phyloP scores from a whole-genome alignment of 192 early-diverging fungal species.

The Borealophlyctis nickersoniae region DNA sequence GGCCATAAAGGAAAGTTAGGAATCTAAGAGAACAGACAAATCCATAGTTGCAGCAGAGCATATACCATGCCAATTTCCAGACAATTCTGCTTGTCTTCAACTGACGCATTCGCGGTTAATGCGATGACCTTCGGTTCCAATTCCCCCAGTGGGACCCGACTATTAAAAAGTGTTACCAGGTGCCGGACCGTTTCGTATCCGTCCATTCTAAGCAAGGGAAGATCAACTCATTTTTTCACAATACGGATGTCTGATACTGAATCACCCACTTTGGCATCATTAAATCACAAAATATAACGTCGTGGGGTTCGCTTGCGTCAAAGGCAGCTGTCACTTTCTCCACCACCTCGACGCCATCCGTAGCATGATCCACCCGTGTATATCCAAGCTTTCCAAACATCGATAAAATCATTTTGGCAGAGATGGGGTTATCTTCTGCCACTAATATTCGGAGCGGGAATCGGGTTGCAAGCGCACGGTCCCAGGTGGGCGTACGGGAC shows the following conservation, averaged over 20 bases:
- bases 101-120: conserved; percentile 15
- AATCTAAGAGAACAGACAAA: too few species aligned
- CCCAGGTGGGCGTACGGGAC: background rate
- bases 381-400: background rate
- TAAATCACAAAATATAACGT: background rate
- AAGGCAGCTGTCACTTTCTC: background rate
- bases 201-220: conserved; percentile 11
- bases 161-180: too few species aligned
- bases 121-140: conserved; percentile 10
- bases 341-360: background rate
- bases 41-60: too few species aligned
- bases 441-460: background rate
- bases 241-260: too few species aligned
- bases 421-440: background rate
- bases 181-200: too few species aligned
- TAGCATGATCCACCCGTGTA: background rate
- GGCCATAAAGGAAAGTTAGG: too few species aligned
- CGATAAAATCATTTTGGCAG: background rate
- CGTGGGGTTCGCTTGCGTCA: background rate
- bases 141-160: too few species aligned
- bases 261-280: background rate
- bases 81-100: conserved; percentile 16
- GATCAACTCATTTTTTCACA: too few species aligned
- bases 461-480: background rate
- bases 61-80: conserved; percentile 8